Base-by-base conservation (phyloP, 768 basidiomycete genomes). In the Jaapia argillacea region DNA sequence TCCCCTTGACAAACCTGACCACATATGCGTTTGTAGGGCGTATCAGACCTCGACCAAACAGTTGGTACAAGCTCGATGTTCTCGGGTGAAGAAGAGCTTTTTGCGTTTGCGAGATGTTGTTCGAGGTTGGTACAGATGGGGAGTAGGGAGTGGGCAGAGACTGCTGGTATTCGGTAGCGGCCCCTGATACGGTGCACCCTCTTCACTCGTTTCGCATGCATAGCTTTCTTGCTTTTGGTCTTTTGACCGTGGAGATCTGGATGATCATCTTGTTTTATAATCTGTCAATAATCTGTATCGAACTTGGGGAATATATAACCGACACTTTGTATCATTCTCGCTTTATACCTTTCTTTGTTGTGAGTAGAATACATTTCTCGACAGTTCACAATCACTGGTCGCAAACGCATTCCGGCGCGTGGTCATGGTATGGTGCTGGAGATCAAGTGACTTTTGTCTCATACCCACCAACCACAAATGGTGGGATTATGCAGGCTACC, bases 81-180 rank as follows among this genome's bases (percentile, higher is more conserved):
- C 58, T 84, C 83, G 0, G 93, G 94, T 3, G 93, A 98, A 55
- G 96, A 98, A 60, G 96, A 98, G 62, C 59, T 97, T 0, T 99
- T 99, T 58, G 96, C 96, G 0, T 99, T 97, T 60, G 92, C 91
- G 7, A 76, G 96, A 26, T 93, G 93, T 16, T 90, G 87, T 56
- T 89, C 85, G 20, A 72, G 89, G 36, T 66, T 90, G 14, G 84
- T 88, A 36, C 77, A 90, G 59, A 90, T 90, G 88, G 89, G 91
- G 13, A 91, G 87, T 57, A 82, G 72, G 52, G 85, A 92, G 51
- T 94, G 90, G 90, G 73, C 74, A 2, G 73, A 75, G 57, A 65
- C 59, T 27, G 57, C 68, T 13, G 67, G 63, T 18, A 50, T 16
- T 38, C 48, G 47, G 36, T 59, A 50, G 22, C 16, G 16, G 10